Conservation (phyloP, 768 basidiomycete species). For the Podaxis carcinomalis region DNA sequence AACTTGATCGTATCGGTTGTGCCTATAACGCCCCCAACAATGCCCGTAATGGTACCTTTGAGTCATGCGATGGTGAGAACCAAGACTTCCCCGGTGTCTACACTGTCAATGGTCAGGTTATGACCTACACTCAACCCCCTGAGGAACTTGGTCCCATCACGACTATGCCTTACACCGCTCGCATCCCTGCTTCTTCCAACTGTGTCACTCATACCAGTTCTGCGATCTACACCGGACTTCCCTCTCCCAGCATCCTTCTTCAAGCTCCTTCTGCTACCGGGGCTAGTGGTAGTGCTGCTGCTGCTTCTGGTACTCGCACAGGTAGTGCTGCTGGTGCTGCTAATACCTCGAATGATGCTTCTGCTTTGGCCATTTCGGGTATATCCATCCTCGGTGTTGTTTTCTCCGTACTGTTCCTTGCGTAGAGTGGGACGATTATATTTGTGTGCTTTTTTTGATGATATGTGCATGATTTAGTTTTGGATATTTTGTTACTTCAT, state of each 20-base stretch:
- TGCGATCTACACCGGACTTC: slow-evolving; percentile 22
- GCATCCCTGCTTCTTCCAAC: slow-evolving; percentile 33
- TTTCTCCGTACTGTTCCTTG: slow-evolving; percentile 21
- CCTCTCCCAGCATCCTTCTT: slow-evolving; percentile 11
- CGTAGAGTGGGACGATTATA: slow-evolving; percentile 13
- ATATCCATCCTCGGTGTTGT: slow-evolving; percentile 17
- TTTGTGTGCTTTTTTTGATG: neutral
- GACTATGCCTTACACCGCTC: slow-evolving; percentile 36
- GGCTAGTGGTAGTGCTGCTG: neutral
- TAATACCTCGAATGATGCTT: slow-evolving; percentile 11
- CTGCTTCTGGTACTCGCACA: slow-evolving; percentile 1
- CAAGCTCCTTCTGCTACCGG: neutral
- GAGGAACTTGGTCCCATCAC: slow-evolving; percentile 38
- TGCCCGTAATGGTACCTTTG: slow-evolving; percentile 54
- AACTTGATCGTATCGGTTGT: slow-evolving; percentile 72
- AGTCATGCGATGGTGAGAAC: slow-evolving; percentile 57
- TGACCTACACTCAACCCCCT: slow-evolving; percentile 42
- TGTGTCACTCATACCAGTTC: slow-evolving; percentile 28
- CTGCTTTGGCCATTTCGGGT: slow-evolving; percentile 14
- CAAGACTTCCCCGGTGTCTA: slow-evolving; percentile 56
- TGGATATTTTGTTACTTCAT: too few relatives aligned
- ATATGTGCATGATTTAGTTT: too few relatives aligned
- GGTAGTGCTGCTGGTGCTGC: slow-evolving; percentile 13
- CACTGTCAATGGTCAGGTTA: slow-evolving; percentile 31
- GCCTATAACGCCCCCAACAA: slow-evolving; percentile 64